Evolutionary conservation across 2,329 filamentous ascomycete species (phyloP).

Genomic region (Ophiostoma tasmaniense): DNA sequence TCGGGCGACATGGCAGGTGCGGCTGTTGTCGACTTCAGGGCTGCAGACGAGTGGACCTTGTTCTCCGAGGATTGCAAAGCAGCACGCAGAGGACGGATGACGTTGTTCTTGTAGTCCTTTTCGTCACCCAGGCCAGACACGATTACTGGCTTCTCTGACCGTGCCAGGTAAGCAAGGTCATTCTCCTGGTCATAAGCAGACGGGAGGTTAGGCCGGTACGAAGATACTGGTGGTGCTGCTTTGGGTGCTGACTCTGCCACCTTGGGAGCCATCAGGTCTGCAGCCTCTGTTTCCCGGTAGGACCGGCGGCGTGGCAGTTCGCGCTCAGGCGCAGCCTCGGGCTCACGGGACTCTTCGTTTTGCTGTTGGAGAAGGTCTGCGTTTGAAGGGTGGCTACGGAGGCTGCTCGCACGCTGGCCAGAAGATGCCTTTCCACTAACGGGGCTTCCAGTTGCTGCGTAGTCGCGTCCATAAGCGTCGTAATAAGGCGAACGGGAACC

Average conservation of each 20-base stretch:
- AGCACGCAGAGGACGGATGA: conserved; percentile 37
- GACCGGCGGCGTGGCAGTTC: conserved; percentile 5
- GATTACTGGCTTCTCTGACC: conserved; percentile 46
- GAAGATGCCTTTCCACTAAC: conserved; percentile 40
- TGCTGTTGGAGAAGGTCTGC: conserved; percentile 6
- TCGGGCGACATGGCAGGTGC: conserved; percentile 32
- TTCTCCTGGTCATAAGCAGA: conserved; percentile 77
- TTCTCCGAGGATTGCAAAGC: conserved; percentile 7
- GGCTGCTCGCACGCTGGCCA: conserved; percentile 11
- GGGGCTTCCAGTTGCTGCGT: conserved; percentile 50
- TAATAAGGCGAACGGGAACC: conserved; percentile 37
- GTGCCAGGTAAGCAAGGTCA: conserved; percentile 61
- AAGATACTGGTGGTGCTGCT: conserved; percentile 49
- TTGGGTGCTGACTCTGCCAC: conserved; percentile 27
- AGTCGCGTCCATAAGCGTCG: conserved; percentile 37
- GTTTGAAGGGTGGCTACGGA: conserved; percentile 30
- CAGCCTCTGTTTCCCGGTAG: neutral
- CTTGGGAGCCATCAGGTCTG: conserved; percentile 27
- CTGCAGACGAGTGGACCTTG: neutral
- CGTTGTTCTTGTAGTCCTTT: conserved; percentile 32
- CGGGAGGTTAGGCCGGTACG: conserved; percentile 40
- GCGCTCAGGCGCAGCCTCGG: neutral
- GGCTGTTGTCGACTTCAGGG: neutral
- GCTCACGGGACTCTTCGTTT: conserved; percentile 1
- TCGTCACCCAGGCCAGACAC: conserved; percentile 33